Base-by-base conservation (phyloP, 148 eudicot species). In the Rheum nobile region DNA sequence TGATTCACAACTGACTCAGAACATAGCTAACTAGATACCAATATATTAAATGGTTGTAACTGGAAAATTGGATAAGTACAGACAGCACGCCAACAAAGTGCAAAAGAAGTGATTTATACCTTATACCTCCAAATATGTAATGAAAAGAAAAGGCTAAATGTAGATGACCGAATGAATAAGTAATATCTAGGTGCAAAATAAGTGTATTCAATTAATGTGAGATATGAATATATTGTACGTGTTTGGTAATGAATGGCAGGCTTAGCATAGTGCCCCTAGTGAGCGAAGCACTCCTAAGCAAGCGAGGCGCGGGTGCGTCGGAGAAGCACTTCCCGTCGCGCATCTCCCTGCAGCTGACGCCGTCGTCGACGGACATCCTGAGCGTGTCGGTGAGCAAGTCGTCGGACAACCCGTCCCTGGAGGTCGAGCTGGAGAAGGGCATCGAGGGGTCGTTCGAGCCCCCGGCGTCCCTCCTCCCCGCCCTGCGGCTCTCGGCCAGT, bases 301-400 rank as follows among this genome's bases (percentile, higher is more conserved):
- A 86, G 43, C 72, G 95, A 74, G 98, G 98, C 79, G 91, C 85
- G 31, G 97, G 98, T 1, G 65, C 75, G 75, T 69, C 88, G 6
- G 98, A 93, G 69, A 93, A 93, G 76, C 98, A 91, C 80, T 93
- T 93, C 88, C 98, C 98, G 1, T 89, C 98, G 37, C 83, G 92
- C 22, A 81, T 93, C 16, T 80, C 95, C 16, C 74, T 93, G 32
- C 92, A 85, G 8, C 82, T 93, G 6, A 91, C 92, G n/a, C 97
- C 98, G 22, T 75, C 11, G 26, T 35, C 76, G 10, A 72, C 87
- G 70, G 83, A 84, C 72, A 82, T 93, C 69, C 38, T 89, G n/a
- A 88, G 95, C 54, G 78, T 91, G 1, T 91, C 98, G 0, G 91
- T 93, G 0, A 77, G 88, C 86, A 91, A 91, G 69, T 93, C 98